These are phyloP conservation scores for Aspergillus ostianus DNA, from an alignment of 495 filamentous ascomycete species.

Conservation along the genomic window DNA sequence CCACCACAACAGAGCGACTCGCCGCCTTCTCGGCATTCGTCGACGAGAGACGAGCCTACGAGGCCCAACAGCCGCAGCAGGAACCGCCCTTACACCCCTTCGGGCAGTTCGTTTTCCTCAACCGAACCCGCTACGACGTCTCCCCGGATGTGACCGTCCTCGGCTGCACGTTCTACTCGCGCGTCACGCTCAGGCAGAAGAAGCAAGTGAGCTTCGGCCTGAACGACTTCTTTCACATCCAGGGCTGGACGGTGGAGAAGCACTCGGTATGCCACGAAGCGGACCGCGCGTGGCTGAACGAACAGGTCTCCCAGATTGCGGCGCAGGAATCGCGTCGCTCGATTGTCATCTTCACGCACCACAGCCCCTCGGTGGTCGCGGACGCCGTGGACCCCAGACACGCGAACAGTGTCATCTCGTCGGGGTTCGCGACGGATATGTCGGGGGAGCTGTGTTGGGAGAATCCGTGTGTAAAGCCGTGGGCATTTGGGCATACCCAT, in stretches of 20 bases:
- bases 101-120: slow-evolving; percentile 47
- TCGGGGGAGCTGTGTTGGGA: slow-evolving; percentile 44
- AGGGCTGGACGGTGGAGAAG: slow-evolving; percentile 44
- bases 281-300: slow-evolving; percentile 53
- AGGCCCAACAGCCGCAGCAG: neutral
- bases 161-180: slow-evolving; percentile 41
- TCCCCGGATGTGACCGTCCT: slow-evolving; percentile 38
- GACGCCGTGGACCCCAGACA: slow-evolving; percentile 42
- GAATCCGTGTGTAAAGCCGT: slow-evolving; percentile 42
- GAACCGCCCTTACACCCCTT: slow-evolving; percentile 7
- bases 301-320: slow-evolving; percentile 36
- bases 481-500: slow-evolving; percentile 60
- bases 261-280: slow-evolving; percentile 39
- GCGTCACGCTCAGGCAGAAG: slow-evolving; percentile 18
- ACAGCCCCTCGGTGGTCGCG: slow-evolving; percentile 42
- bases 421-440: slow-evolving; percentile 49
- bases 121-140: slow-evolving; percentile 42
- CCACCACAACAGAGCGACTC: slow-evolving; percentile 22
- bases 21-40: slow-evolving; percentile 22
- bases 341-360: slow-evolving; percentile 53
- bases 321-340: slow-evolving; percentile 31
- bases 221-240: slow-evolving; percentile 51
- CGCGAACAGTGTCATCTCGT: slow-evolving; percentile 34
- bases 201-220: slow-evolving; percentile 31
- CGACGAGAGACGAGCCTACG: slow-evolving; percentile 1